Conservation (phyloP, 306 rosid genomes). For the Ziziphus jujuba region DNA sequence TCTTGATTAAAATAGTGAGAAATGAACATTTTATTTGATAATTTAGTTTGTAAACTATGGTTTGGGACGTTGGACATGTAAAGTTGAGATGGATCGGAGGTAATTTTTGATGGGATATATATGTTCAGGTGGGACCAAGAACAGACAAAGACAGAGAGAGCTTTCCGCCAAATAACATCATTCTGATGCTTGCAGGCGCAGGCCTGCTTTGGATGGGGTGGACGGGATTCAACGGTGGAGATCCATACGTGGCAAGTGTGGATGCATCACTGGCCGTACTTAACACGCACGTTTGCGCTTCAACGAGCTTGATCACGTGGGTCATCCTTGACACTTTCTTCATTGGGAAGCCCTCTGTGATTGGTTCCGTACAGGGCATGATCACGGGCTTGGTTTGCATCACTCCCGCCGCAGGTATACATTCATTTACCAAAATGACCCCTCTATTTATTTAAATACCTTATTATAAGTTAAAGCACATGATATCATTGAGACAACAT, state of each 20-base stretch:
- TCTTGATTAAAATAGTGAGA: no score
- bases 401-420: constrained; percentile 53
- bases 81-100: background rate
- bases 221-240: constrained; percentile 62
- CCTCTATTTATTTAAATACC: background rate
- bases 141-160: constrained; percentile 16
- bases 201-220: constrained; percentile 68
- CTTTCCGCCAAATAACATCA: constrained; percentile 38
- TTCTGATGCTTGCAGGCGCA: constrained; percentile 45
- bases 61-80: background rate
- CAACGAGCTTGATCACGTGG: constrained; percentile 45
- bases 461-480: no score
- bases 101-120: no score
- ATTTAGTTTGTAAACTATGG: background rate
- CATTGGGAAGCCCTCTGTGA: constrained; percentile 43
- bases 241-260: constrained; percentile 35
- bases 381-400: constrained; percentile 58
- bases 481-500: no score
- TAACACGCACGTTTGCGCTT: constrained; percentile 46
- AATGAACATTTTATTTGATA: no score
- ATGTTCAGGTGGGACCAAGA: constrained; percentile 14
- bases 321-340: constrained; percentile 32
- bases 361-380: constrained; percentile 55
- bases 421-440: background rate
- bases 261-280: constrained; percentile 47